Base-by-base conservation (phyloP, 2,329 filamentous ascomycete genomes). In the Neofusicoccum sp. region DNA sequence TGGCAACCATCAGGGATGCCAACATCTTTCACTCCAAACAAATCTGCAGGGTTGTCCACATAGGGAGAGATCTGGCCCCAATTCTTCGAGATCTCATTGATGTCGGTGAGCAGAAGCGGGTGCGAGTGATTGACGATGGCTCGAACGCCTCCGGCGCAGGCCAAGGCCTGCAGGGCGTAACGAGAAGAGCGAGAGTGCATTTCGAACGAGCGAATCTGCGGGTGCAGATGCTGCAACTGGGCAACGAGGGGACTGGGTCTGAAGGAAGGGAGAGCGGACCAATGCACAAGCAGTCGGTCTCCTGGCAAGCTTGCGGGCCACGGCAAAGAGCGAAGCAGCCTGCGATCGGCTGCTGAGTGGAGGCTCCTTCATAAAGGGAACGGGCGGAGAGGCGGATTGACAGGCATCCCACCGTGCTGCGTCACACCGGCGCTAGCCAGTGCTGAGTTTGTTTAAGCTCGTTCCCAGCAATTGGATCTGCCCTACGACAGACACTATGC, bases 1-100 rank as follows among this genome's bases (percentile, higher is more conserved):
- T 85, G 83, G 71, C 84, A 86, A n/a, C 82, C 82, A 50, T 79
- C 73, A 0, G 84, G 84, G 6, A 83, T 70, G 4, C 80, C 81
- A 34, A 80, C 75, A 61, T 80, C 74, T 3, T 76, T 64, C 12
- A 85, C 79, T 36, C 83, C 83, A 66, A 84, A 84, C 58, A 73
- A 69, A 58, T 75, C 65, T 16, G 78, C 79, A 2, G 73, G 66
- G 62, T 83, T 83, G 69, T 83, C 81, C 7, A 64, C 67, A 66
- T 84, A 84, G 1, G 79, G 74, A 11, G 78, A 77, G 39, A 84
- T 71, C 67, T 83, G 77, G 66, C 81, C 81, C 80, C 80, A 83
- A 65, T 78, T 73, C 31, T 71, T 68, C 39, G 75, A 76, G 56
- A 79, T 74, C 49, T 66, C 66, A 63, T 66, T 68, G 31, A 75